A percentile compares a stretch with the other conserved stretches of the same genome.
Conservation (phyloP, 2,329 filamentous ascomycete species). For the Calonectria ilicicola region DNA sequence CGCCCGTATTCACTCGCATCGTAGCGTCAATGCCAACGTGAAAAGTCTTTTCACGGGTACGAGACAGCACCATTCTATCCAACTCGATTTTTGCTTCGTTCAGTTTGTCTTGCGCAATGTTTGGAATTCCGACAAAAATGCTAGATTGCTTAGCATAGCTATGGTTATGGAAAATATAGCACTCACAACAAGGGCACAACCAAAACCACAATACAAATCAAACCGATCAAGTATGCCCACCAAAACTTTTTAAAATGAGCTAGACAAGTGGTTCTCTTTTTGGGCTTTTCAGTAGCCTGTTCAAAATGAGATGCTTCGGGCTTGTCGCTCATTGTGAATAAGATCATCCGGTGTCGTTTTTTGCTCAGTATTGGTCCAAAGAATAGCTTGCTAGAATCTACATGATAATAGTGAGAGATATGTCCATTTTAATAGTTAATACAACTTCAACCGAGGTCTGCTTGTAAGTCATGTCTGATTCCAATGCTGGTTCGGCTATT, state of each 20-base stretch:
- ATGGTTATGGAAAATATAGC: too few relatives aligned
- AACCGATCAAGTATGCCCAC: not conserved
- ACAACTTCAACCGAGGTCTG: not conserved
- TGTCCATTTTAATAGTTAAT: not conserved
- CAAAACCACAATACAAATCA: not conserved
- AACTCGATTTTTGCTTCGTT: not conserved
- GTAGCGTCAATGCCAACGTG: not conserved
- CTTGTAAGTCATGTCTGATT: not conserved
- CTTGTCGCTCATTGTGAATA: not conserved
- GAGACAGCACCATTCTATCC: not conserved
- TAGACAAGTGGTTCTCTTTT: not conserved
- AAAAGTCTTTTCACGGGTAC: not conserved
- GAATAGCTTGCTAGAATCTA: not conserved
- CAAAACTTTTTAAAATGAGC: not conserved
- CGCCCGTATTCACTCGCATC: not conserved
- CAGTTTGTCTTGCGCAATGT: constrained; percentile 3
- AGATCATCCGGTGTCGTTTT: not conserved
- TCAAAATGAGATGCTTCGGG: not conserved
- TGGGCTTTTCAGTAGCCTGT: not conserved
- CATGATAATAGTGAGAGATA: too few relatives aligned
- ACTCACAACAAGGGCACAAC: constrained; percentile 7
- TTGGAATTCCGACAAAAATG: constrained; percentile 5
- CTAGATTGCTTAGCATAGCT: not conserved
- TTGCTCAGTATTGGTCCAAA: not conserved
- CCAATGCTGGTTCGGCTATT: not conserved